Percentiles rank a stretch among this genome's conserved stretches.
These are phyloP conservation scores for Ulvella scutata DNA, from an alignment of 139 green algal species.

Conservation along the genomic window DNA sequence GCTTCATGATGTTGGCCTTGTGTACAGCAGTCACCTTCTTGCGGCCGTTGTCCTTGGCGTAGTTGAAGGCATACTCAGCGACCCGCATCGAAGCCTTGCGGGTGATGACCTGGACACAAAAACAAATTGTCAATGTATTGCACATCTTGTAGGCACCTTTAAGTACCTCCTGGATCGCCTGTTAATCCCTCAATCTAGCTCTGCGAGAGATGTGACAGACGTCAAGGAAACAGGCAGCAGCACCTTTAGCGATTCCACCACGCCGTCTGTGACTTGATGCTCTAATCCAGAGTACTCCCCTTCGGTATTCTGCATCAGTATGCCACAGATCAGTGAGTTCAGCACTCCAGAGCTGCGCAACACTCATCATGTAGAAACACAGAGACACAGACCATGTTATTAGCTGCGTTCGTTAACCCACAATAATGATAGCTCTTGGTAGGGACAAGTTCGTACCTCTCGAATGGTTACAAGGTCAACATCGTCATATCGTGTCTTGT, in stretches of 20 bases:
- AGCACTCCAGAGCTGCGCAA: not conserved
- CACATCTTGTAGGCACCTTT: too few species aligned
- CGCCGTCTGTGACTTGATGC: slow-evolving; percentile 85
- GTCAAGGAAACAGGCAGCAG: not conserved
- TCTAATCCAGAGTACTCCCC: slow-evolving; percentile 93
- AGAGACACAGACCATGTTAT: too few species aligned
- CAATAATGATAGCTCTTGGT: too few species aligned
- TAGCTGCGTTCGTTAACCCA: too few species aligned
- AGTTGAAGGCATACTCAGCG: slow-evolving; percentile 86
- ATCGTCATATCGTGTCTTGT: slow-evolving; percentile 89
- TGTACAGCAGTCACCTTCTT: slow-evolving; percentile 66
- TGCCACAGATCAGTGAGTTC: not conserved
- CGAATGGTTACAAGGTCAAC: slow-evolving; percentile 91
- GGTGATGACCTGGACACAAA: slow-evolving; percentile 66
- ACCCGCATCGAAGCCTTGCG: slow-evolving; percentile 61
- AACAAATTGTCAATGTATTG: not conserved
- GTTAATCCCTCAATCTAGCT: too few species aligned
- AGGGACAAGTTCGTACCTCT: too few species aligned
- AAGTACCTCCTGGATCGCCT: too few species aligned
- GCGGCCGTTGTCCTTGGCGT: slow-evolving; percentile 61
- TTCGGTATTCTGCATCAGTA: slow-evolving; percentile 91
- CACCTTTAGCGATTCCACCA: slow-evolving; percentile 88
- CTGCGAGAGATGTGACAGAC: not conserved
- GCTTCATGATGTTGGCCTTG: slow-evolving; percentile 98
- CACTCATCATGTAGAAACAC: too few species aligned